Evolutionary conservation across 331 rosid species (phyloP).

Genomic region (Pyracantha coccinea): DNA sequence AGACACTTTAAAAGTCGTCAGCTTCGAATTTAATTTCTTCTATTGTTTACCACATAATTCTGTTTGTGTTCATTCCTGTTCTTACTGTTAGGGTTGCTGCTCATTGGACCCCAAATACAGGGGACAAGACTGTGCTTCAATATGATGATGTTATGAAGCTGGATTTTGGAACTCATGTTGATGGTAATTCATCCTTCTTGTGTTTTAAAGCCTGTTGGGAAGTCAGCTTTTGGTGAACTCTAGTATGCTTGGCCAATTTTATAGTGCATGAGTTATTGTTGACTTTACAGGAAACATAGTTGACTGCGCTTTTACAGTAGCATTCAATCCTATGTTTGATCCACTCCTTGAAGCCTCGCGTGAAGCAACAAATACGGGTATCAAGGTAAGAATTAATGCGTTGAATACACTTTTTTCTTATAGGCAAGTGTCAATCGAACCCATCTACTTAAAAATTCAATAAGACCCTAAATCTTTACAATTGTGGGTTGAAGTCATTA

Average conservation of each 20-base stretch:
- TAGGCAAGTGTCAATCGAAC: background rate
- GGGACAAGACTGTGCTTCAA: slow-evolving; percentile 88
- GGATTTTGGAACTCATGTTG: slow-evolving; percentile 95
- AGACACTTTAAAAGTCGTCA: background rate
- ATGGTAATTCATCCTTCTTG: slow-evolving; percentile 41
- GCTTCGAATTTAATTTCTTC: background rate
- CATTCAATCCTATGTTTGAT: slow-evolving; percentile 84
- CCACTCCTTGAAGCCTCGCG: slow-evolving; percentile 97
- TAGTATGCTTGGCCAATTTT: background rate
- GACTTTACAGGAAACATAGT: slow-evolving; percentile 63
- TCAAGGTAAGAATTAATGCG: slow-evolving; percentile 51
- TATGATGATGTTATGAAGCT: slow-evolving; percentile 95
- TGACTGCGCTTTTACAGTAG: slow-evolving; percentile 95
- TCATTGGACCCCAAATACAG: slow-evolving; percentile 97
- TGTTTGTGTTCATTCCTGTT: slow-evolving; percentile 10
- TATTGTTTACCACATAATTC: background rate
- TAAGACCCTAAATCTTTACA: background rate
- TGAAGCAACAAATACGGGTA: slow-evolving; percentile 89
- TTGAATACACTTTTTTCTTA: background rate
- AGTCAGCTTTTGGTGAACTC: slow-evolving; percentile 6
- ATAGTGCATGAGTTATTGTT: slow-evolving; percentile 14
- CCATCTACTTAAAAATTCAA: background rate
- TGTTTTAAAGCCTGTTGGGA: slow-evolving; percentile 4
- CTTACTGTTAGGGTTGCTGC: slow-evolving; percentile 80
- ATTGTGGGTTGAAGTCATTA: background rate